These are phyloP conservation scores for Lycium ferocissimum DNA, from an alignment of 257 asterid genomes.

Conservation along the genomic window DNA sequence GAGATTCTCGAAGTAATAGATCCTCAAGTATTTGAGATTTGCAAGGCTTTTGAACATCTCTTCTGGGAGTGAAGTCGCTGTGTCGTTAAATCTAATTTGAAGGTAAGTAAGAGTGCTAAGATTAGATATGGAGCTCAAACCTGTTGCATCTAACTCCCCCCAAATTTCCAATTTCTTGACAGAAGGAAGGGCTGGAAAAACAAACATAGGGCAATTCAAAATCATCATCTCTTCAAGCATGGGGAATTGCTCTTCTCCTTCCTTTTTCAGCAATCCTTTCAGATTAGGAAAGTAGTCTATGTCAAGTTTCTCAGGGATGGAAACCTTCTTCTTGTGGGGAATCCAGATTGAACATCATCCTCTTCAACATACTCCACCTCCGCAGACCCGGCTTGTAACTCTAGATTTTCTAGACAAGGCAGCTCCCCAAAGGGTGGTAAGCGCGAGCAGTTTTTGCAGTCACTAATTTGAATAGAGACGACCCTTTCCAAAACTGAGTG, in stretches of 20 bases:
- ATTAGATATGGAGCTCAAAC: slow-evolving; percentile 20
- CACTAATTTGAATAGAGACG: background rate
- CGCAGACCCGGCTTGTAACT: background rate
- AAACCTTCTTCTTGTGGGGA: slow-evolving; percentile 22
- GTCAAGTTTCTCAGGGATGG: slow-evolving; percentile 3
- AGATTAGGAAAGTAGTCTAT: slow-evolving; percentile 14
- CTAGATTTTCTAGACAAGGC: slow-evolving; percentile 21
- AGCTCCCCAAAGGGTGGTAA: slow-evolving; percentile 39
- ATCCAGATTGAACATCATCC: background rate
- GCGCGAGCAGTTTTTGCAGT: slow-evolving; percentile 24
- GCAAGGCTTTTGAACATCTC: background rate
- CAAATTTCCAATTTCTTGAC: background rate
- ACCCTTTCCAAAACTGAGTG: slow-evolving; percentile 30
- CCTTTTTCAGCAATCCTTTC: slow-evolving; percentile 30
- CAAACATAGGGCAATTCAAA: background rate
- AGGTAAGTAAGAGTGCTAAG: slow-evolving; percentile 11
- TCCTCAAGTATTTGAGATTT: background rate
- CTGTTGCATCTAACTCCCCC: background rate
- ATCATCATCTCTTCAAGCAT: slow-evolving; percentile 22
- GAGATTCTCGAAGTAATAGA: background rate
- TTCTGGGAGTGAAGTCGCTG: background rate
- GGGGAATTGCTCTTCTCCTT: slow-evolving; percentile 29
- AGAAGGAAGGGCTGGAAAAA: background rate
- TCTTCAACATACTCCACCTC: slow-evolving; percentile 7
- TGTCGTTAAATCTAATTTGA: background rate